Evolutionary conservation across 2,329 filamentous ascomycete genomes (phyloP).

Genomic region (Karstenula rhodostoma): DNA sequence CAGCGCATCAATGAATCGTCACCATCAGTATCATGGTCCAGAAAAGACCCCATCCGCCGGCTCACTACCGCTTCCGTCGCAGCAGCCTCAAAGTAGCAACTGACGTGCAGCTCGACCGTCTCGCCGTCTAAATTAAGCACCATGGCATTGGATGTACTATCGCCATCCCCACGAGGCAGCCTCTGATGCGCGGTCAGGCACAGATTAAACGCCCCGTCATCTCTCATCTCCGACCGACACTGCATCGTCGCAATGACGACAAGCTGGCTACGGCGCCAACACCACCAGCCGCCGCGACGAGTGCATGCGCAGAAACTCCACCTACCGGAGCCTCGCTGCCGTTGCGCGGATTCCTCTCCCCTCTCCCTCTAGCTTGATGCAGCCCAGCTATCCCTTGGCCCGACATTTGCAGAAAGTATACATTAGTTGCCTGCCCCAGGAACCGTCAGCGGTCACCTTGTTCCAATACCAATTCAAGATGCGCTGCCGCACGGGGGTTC

Average conservation of each 20-base stretch:
- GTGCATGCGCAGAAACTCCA: slow-evolving; percentile 16
- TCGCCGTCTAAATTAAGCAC: slow-evolving; percentile 28
- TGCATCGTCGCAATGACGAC: slow-evolving; percentile 5
- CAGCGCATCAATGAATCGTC: not conserved
- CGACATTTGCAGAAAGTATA: slow-evolving; percentile 4
- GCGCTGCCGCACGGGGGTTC: slow-evolving; percentile 9
- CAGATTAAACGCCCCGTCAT: slow-evolving; percentile 10
- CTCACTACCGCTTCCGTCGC: not conserved
- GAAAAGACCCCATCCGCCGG: not conserved
- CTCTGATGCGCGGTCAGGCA: slow-evolving; percentile 17
- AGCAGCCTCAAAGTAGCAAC: slow-evolving; percentile 1
- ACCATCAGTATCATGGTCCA: not conserved
- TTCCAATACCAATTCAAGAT: not conserved
- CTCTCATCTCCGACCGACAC: slow-evolving; percentile 12
- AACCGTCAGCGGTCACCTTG: slow-evolving; percentile 14
- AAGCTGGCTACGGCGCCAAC: slow-evolving; percentile 3
- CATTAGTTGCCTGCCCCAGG: not conserved
- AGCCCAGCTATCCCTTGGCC: slow-evolving; percentile 18
- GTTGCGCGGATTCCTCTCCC: slow-evolving; percentile 3
- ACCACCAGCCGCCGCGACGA: not conserved
- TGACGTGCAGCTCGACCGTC: slow-evolving; percentile 5
- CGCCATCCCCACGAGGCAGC: slow-evolving; percentile 15
- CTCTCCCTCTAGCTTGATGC: slow-evolving; percentile 5
- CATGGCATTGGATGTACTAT: slow-evolving; percentile 11
- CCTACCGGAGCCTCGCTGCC: slow-evolving; percentile 17